Evolutionary conservation across 2,329 filamentous ascomycete species (phyloP), one percentile per base, ranked within the genome.

Genomic region (Microsporum ferrugineum): DNA sequence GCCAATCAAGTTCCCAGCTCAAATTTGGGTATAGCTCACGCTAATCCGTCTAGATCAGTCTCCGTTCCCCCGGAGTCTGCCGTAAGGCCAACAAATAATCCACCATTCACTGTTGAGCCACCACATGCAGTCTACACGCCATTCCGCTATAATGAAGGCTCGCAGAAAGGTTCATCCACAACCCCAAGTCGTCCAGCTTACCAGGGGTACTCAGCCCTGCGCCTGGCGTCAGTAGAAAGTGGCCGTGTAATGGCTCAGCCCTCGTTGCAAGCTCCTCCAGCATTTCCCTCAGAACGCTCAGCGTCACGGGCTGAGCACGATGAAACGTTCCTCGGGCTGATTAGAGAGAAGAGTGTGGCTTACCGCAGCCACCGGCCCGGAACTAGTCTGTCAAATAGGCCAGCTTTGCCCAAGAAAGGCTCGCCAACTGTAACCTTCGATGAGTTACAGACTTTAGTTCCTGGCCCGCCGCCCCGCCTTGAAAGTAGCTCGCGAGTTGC

Each of bases 241-340:
- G 76, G 76, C 39, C 71, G 77, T 61, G 66, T 76, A 47, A 74
- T 78, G 72, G 70, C 73, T 43, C 71, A 74, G 55, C 69, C 68
- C 17, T 60, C 17, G 33, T 59, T 60, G 29, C 55, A 58, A 14
- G 43, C 62, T 6, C 61, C 65, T 23, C 63, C 64, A 33, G 17
- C 60, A 58, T 31, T 31, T 12, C 27, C 53, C 12, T 41, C 57
- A 10, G 47, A 38, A 2, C 51, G 66, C 60, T 63, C 64, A 41
- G 63, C 62, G 27, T 63, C 66, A 59, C 68, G 67, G 7, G 68
- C 65, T 57, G 72, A 76, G 56, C 71, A 71, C 12, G 73, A 75
- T 58, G 77, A 78, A 66, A 77, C 75, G 2, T 79, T 79, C 61
- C 69, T 79, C n/a, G 76, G 77, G 4, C 67, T 78, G 8, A 76